A percentile compares a stretch with the other conserved stretches of the same genome.
Evolutionary conservation across 306 rosid genomes (phyloP).

Genomic region (Trifolium dubium): DNA sequence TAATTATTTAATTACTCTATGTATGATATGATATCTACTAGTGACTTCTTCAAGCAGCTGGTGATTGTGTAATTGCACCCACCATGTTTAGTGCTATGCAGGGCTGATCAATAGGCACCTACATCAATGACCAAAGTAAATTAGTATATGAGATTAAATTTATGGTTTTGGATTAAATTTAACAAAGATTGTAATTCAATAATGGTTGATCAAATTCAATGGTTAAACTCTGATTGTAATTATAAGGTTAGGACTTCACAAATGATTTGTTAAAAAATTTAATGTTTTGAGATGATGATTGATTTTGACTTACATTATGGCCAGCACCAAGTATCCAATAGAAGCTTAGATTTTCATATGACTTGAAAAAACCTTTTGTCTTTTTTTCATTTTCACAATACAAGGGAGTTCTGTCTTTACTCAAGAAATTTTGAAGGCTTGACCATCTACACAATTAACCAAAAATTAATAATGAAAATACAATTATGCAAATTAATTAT

Average conservation of each 20-base stretch:
- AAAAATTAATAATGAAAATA: neutral
- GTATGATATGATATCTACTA: too few species aligned
- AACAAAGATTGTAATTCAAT: too few species aligned
- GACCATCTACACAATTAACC: conserved; percentile 59
- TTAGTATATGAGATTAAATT: neutral
- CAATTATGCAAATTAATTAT: neutral
- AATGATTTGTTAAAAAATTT: too few species aligned
- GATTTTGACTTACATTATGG: conserved; percentile 76
- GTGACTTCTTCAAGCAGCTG: conserved; percentile 37
- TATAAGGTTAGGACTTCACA: too few species aligned
- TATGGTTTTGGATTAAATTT: too few species aligned
- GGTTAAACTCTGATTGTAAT: too few species aligned
- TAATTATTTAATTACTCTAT: too few species aligned
- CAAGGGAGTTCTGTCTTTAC: conserved; percentile 57
- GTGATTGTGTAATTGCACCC: conserved; percentile 69
- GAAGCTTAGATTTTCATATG: conserved; percentile 73
- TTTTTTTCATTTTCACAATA: conserved; percentile 51
- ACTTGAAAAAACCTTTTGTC: conserved; percentile 69
- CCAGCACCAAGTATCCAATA: conserved; percentile 99
- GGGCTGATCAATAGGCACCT: conserved; percentile 88
- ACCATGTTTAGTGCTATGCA: conserved; percentile 77
- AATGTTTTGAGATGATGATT: neutral
- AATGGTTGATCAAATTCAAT: too few species aligned
- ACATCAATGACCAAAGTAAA: conserved; percentile 14
- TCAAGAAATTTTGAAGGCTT: conserved; percentile 62